These are phyloP conservation scores for Aspergillus intermedius DNA, from an alignment of 2,329 filamentous ascomycete species.

Conservation along the genomic window DNA sequence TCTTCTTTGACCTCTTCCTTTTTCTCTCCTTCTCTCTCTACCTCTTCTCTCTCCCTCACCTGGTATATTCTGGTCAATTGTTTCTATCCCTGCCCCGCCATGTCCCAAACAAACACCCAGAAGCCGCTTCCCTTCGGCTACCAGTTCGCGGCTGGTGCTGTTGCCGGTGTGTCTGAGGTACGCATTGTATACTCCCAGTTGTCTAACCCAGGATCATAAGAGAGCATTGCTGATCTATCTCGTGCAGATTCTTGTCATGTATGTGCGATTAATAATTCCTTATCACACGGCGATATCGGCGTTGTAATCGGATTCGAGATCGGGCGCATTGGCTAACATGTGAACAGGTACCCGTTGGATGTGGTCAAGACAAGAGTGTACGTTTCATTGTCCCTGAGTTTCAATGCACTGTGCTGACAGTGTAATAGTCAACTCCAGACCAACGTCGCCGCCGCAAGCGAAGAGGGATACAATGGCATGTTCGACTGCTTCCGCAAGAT, in stretches of 20 bases:
- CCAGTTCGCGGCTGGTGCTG: constrained; percentile 92
- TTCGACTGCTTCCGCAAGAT: constrained; percentile 98
- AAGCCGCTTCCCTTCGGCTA: constrained; percentile 86
- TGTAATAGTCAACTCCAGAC: constrained; percentile 72
- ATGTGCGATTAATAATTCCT: constrained; percentile 27
- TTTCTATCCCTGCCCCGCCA: constrained; percentile 35
- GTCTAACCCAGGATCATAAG: background rate
- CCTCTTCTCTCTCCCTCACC: constrained; percentile 1
- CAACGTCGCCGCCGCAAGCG: constrained; percentile 55
- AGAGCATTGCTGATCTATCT: background rate
- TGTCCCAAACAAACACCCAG: constrained; percentile 53
- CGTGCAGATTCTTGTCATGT: constrained; percentile 81
- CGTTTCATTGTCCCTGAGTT: constrained; percentile 31
- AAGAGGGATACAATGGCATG: constrained; percentile 93
- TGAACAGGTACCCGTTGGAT: constrained; percentile 85
- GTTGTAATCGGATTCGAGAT: background rate
- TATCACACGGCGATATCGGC: background rate
- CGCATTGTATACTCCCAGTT: constrained; percentile 29
- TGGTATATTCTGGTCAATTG: background rate
- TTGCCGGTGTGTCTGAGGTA: constrained; percentile 97
- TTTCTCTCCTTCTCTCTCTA: constrained; percentile 5
- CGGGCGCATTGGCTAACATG: background rate
- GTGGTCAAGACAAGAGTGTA: constrained; percentile 98
- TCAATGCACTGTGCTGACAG: background rate
- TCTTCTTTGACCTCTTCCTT: background rate